phyloP scores from a whole-genome alignment of 2,329 filamentous ascomycete genomes.

The Metarhizium rileyi region DNA sequence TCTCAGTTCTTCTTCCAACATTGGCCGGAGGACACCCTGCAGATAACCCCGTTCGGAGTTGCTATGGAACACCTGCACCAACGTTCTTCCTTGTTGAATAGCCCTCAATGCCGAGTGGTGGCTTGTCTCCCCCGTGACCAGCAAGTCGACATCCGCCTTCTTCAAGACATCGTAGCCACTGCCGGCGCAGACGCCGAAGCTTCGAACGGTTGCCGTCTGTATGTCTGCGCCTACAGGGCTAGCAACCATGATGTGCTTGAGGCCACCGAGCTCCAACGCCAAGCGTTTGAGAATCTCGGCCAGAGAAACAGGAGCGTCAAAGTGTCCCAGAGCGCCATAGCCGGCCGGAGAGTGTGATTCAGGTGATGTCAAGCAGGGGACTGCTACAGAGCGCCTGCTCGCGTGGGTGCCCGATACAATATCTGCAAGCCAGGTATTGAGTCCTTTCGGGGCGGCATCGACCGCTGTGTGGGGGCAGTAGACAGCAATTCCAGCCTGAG shows the following conservation, averaged over 20 bases:
- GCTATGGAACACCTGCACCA: constrained; percentile 82
- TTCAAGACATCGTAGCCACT: constrained; percentile 72
- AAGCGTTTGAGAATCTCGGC: constrained; percentile 40
- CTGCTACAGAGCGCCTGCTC: constrained; percentile 32
- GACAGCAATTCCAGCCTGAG: constrained; percentile 81
- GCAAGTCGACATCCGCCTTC: constrained; percentile 60
- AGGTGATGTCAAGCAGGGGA: constrained; percentile 34
- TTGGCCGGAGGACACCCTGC: constrained; percentile 55
- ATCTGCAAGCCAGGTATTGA: constrained; percentile 92
- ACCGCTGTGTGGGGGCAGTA: constrained; percentile 95
- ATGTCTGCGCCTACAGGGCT: constrained; percentile 38
- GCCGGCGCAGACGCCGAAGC: constrained; percentile 81
- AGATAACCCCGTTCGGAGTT: constrained; percentile 87
- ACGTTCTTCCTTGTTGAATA: constrained; percentile 71
- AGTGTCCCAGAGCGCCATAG: constrained; percentile 41
- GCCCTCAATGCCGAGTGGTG: constrained; percentile 87
- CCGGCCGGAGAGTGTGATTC: constrained; percentile 37
- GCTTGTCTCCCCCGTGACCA: constrained; percentile 87
- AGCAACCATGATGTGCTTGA: constrained; percentile 42
- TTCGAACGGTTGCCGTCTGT: constrained; percentile 40
- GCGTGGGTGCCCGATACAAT: constrained; percentile 53
- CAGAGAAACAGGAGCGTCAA: constrained; percentile 29
- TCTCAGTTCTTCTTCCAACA: constrained; percentile 50
- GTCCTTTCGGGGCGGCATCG: constrained; percentile 72
- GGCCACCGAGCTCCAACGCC: constrained; percentile 58